Evolutionary conservation across 2,329 filamentous ascomycete genomes (phyloP), one percentile per base, ranked within the genome.

Genomic region (Trichoderma cornu-damae): DNA sequence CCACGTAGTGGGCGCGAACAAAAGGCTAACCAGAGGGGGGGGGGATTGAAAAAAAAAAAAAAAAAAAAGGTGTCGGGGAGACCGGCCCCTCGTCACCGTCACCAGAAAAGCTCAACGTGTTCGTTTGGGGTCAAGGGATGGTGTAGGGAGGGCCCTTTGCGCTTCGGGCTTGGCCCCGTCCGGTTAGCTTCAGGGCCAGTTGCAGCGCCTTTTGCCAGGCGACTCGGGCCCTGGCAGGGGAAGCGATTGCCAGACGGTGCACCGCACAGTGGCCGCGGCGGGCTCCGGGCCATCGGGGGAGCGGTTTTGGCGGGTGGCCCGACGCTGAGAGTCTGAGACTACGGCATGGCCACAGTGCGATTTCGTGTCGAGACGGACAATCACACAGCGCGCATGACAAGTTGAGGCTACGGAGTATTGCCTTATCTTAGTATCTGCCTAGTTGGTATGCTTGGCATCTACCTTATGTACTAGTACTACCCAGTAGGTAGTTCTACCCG

Each of bases 1-100:
- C 68, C 69, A 71, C 68, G 69, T 70, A 68, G 46, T 43, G 26
- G n/a, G 48, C 38, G 46, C 66, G 61, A 57, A 51, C 63, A 63
- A 42, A 59, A 59, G 57, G 58, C 58, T 57, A 60, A 43, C 38
- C 14, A 9, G 58, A 57, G 55, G 51, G 22, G 44, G n/a, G n/a
- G n/a, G n/a, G n/a, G n/a, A n/a, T n/a, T n/a, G n/a, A n/a, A n/a
- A n/a, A n/a, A n/a, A n/a, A n/a, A n/a, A n/a, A n/a, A n/a, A 53
- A 57, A 42, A 40, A 38, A 53, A 56, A 6, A 6, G 2, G 5
- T 6, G 24, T 40, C 26, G 51, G 42, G 51, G 51, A 42, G 51
- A n/a, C 44, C 44, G 44, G n/a, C 26, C 28, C 18, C 32, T 28
- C 51, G 26, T 46, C 16, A 42, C 57, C 37, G 49, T 54, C 44